Base-by-base conservation (phyloP, 441 rosid species). In the Pelargonium cotyledonis region DNA sequence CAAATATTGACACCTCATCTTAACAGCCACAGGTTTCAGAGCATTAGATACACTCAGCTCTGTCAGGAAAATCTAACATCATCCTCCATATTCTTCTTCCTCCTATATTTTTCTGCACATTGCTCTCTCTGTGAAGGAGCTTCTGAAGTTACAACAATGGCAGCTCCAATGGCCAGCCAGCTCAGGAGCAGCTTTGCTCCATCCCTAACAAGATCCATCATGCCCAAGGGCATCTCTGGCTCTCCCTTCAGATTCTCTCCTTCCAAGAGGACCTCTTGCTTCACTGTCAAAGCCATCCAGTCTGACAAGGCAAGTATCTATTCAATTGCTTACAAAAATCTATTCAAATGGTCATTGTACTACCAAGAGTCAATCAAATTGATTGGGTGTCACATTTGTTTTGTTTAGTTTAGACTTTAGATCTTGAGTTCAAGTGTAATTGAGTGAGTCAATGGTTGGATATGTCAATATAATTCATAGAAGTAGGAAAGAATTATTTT, bases 111-210 rank as follows among this genome's bases (percentile, higher is more conserved):
- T 64, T 14, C 35, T 6, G 5, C 12, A 58, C 44, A 61, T 14
- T 1, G 15, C 23, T 21, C 65, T 21, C 31, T n/a, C 41, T 0
- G n/a, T n/a, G 16, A n/a, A 29, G 70, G 49, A 29, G 21, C 53
- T 70, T 49, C 5, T 31, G 3, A 3, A 73, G 67, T 68, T 53
- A 21, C 63, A 67, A 46, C 64, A 68, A 79, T 80, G 89, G 87
- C 96, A 44, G 72, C 89, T 31, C 76, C 91, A 68, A 88, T 95
- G 95, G 99, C 95, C 18, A 84, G 87, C 81, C 97, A 87, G 70
- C 87, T 89, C 35, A 88, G 78, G 80, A 85, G 86, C 85, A 83
- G 85, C 86, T 90, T 88, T 72, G 80, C 96, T 21, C 84, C 95
- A 4, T 78, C 90, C 43, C 53, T 75, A 3, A 58, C 79, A 1